Conservation (phyloP, 2,329 filamentous ascomycete genomes). For the Amauroascus niger region DNA sequence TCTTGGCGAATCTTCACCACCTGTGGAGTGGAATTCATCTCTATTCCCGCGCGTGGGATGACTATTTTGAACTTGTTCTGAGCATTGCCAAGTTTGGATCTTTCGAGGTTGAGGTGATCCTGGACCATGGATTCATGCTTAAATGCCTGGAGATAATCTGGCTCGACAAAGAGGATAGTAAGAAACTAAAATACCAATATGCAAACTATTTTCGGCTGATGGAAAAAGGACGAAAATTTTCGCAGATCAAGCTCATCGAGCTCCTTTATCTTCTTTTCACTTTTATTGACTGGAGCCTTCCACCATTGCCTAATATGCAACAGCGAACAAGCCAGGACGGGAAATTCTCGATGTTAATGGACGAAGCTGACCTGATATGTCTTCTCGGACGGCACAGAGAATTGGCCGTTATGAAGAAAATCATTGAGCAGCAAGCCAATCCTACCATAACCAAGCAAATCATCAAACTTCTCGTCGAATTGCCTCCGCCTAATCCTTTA, state of each 20-base stretch:
- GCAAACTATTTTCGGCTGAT: slow-evolving; percentile 33
- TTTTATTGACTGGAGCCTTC: slow-evolving; percentile 30
- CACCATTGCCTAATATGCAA: slow-evolving; percentile 23
- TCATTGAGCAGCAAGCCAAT: slow-evolving; percentile 55
- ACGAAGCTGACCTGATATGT: slow-evolving; percentile 29
- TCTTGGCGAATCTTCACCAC: slow-evolving; percentile 43
- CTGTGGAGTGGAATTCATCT: slow-evolving; percentile 56
- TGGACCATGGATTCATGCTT: slow-evolving; percentile 52
- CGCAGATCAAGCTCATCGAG: slow-evolving; percentile 34
- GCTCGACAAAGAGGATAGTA: slow-evolving; percentile 44
- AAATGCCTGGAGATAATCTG: slow-evolving; percentile 52
- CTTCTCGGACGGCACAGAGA: slow-evolving; percentile 28
- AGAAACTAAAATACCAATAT: slow-evolving; percentile 49
- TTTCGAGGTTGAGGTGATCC: slow-evolving; percentile 48
- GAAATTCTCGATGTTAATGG: slow-evolving; percentile 27
- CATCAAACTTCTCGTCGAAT: slow-evolving; percentile 43
- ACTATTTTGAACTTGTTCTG: slow-evolving; percentile 63
- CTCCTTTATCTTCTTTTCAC: slow-evolving; percentile 34
- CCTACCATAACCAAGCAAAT: slow-evolving; percentile 46
- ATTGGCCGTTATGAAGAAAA: slow-evolving; percentile 47
- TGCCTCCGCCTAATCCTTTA: slow-evolving; percentile 43
- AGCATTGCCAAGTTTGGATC: slow-evolving; percentile 55
- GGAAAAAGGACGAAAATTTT: slow-evolving; percentile 41
- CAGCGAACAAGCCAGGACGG: slow-evolving; percentile 22
- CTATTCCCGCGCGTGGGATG: slow-evolving; percentile 59